Evolutionary conservation across 2,329 filamentous ascomycete species (phyloP).

Genomic region (Cladosporium oxysporum): DNA sequence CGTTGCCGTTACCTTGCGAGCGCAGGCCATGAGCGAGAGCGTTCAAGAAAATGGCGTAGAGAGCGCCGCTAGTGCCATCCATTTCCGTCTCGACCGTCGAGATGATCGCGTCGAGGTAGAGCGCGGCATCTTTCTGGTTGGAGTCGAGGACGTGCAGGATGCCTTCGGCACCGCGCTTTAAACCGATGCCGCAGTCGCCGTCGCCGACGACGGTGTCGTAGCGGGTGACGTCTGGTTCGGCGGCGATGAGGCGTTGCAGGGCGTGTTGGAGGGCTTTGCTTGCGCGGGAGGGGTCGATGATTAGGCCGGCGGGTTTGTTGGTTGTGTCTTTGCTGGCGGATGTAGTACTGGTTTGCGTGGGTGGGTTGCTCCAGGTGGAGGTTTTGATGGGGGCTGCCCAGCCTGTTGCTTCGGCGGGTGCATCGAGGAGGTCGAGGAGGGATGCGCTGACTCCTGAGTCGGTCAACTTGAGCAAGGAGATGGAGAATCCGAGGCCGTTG

Average conservation of each 20-base stretch:
- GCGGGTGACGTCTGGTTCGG: constrained; percentile 65
- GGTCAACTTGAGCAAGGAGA: constrained; percentile 64
- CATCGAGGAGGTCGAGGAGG: constrained; percentile 69
- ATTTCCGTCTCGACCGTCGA: constrained; percentile 67
- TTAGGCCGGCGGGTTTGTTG: constrained; percentile 55
- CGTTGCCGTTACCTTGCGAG: constrained; percentile 49
- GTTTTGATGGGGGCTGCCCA: constrained; percentile 64
- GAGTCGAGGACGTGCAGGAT: constrained; percentile 48
- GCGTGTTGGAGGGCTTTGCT: constrained; percentile 57
- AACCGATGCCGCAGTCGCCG: constrained; percentile 83
- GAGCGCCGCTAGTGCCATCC: constrained; percentile 75
- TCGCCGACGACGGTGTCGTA: constrained; percentile 84
- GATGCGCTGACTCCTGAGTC: constrained; percentile 62
- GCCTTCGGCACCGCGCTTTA: constrained; percentile 82
- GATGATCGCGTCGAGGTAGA: constrained; percentile 62
- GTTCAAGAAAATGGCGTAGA: constrained; percentile 89
- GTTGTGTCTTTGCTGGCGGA: constrained; percentile 42
- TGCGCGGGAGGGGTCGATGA: constrained; percentile 53
- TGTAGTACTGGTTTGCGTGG: constrained; percentile 41
- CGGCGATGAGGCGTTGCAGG: constrained; percentile 63
- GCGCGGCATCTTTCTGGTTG: constrained; percentile 52
- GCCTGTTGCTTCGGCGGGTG: constrained; percentile 65
- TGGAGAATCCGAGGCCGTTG: constrained; percentile 71
- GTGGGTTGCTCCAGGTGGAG: constrained; percentile 57
- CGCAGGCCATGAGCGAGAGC: constrained; percentile 71